Percentiles rank a stretch among this genome's conserved stretches.
These are phyloP conservation scores for Grosmannia penicillata DNA, from an alignment of 2,329 filamentous ascomycete species.

Conservation along the genomic window DNA sequence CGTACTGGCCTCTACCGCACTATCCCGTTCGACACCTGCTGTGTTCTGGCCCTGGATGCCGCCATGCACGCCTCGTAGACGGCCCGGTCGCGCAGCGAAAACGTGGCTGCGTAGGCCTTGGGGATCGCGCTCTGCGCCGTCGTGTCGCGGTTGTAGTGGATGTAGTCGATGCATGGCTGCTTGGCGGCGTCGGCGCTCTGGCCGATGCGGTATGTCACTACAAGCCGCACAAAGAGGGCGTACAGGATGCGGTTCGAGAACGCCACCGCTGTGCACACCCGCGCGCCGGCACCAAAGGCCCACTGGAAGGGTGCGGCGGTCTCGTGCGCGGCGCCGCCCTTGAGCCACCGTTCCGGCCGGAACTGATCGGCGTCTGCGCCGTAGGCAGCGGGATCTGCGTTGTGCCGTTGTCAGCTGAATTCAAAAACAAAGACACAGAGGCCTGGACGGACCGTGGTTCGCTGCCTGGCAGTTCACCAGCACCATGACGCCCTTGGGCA, in stretches of 20 bases:
- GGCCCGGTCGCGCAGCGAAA: conserved; percentile 1
- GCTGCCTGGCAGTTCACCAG: neutral
- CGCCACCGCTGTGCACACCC: conserved; percentile 4
- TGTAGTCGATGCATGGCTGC: neutral
- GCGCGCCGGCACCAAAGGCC: conserved; percentile 1
- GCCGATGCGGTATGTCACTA: neutral
- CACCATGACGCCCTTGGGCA: conserved; percentile 1
- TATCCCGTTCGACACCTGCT: neutral
- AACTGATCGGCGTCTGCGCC: conserved; percentile 29
- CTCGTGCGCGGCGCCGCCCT: conserved; percentile 5
- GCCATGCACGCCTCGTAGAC: neutral
- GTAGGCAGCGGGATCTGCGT: conserved; percentile 22
- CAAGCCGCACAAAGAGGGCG: conserved; percentile 1
- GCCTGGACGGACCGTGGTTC: neutral
- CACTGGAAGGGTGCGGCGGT: conserved; percentile 1
- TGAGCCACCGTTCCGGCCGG: conserved; percentile 32
- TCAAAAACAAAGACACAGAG: neutral
- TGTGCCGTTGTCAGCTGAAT: too few species aligned
- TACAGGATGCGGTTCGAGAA: conserved; percentile 4
- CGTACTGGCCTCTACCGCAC: neutral
- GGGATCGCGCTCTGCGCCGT: conserved; percentile 1
- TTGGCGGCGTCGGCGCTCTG: neutral
- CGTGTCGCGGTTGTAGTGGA: conserved; percentile 3
- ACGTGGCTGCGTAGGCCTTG: neutral
- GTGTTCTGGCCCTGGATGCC: neutral